Conservation (phyloP, 2,329 filamentous ascomycete genomes). For the Grosmannia serpens region DNA sequence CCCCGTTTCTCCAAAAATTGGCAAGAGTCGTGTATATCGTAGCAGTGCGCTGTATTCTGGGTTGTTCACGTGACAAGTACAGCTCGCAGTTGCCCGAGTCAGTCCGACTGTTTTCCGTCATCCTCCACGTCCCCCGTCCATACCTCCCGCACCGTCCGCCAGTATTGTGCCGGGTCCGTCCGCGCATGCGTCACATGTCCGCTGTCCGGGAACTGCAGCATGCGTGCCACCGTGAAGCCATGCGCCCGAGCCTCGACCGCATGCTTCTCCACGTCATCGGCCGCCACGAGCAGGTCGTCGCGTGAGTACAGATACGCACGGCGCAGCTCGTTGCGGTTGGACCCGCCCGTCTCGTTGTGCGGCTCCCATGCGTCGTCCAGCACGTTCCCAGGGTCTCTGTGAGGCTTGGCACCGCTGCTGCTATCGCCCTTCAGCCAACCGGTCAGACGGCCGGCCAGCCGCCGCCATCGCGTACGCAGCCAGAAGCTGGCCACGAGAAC, state of each 20-base stretch:
- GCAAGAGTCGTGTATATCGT: no score
- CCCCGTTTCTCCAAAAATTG: no score
- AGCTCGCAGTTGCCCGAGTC: no score
- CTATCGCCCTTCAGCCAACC: not conserved
- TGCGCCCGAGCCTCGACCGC: slow-evolving; percentile 26
- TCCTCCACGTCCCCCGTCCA: slow-evolving; percentile 26
- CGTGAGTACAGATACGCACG: slow-evolving; percentile 42
- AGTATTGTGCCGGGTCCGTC: slow-evolving; percentile 35
- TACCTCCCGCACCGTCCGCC: slow-evolving; percentile 31
- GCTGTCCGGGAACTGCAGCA: slow-evolving; percentile 34
- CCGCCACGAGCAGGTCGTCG: slow-evolving; percentile 34
- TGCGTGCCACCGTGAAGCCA: slow-evolving; percentile 27
- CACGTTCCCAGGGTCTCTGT: not conserved
- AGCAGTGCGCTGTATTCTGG: not conserved
- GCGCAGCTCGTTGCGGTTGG: slow-evolving; percentile 26
- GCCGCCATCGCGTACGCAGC: slow-evolving; percentile 12
- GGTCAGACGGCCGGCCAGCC: not conserved
- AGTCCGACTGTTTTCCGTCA: not conserved
- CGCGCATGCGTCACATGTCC: slow-evolving; percentile 40
- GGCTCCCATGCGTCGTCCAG: slow-evolving; percentile 13
- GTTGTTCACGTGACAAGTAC: no score
- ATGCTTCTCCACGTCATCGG: slow-evolving; percentile 35
- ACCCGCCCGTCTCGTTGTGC: slow-evolving; percentile 22
- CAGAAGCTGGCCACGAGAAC: slow-evolving; percentile 19
- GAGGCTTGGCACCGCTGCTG: not conserved